A percentile compares a stretch with the other conserved stretches of the same genome.
Evolutionary conservation across 2,329 filamentous ascomycete genomes (phyloP).

Genomic region (Botrytis aclada): DNA sequence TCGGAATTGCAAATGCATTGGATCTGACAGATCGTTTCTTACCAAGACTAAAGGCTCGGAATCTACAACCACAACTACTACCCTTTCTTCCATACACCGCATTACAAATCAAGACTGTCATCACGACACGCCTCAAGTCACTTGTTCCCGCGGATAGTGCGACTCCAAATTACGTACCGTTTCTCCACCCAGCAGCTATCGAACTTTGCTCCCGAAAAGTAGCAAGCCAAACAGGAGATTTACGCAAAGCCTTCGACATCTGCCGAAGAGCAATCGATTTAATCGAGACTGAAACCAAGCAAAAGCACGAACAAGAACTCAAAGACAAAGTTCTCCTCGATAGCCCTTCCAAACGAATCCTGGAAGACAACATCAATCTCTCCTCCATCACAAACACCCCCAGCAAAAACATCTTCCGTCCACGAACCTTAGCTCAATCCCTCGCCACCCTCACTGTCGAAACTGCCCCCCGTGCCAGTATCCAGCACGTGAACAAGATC

Average conservation of each 20-base stretch:
- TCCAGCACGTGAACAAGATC: slow-evolving; percentile 87
- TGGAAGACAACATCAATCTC: slow-evolving; percentile 79
- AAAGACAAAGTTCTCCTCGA: slow-evolving; percentile 54
- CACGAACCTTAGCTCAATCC: slow-evolving; percentile 47
- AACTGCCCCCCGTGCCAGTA: slow-evolving; percentile 82
- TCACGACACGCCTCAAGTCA: slow-evolving; percentile 77
- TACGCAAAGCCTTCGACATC: slow-evolving; percentile 94
- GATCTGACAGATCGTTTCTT: slow-evolving; percentile 94
- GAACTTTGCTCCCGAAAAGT: slow-evolving; percentile 94
- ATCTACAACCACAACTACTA: slow-evolving; percentile 83
- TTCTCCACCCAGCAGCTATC: slow-evolving; percentile 90
- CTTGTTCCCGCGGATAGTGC: slow-evolving; percentile 59
- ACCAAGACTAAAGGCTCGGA: slow-evolving; percentile 87
- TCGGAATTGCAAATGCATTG: slow-evolving; percentile 94
- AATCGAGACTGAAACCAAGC: slow-evolving; percentile 78
- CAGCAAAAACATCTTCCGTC: slow-evolving; percentile 35
- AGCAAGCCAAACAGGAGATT: slow-evolving; percentile 86
- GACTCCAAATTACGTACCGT: slow-evolving; percentile 65
- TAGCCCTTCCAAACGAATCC: slow-evolving; percentile 70
- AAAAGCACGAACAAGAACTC: slow-evolving; percentile 64
- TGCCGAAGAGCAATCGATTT: slow-evolving; percentile 85
- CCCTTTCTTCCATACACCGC: slow-evolving; percentile 93
- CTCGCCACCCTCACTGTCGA: slow-evolving; percentile 62
- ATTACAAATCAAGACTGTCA: slow-evolving; percentile 80
- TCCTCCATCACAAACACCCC: slow-evolving; percentile 49